Conservation (phyloP, 257 asterid genomes). For the Salvia splendens region DNA sequence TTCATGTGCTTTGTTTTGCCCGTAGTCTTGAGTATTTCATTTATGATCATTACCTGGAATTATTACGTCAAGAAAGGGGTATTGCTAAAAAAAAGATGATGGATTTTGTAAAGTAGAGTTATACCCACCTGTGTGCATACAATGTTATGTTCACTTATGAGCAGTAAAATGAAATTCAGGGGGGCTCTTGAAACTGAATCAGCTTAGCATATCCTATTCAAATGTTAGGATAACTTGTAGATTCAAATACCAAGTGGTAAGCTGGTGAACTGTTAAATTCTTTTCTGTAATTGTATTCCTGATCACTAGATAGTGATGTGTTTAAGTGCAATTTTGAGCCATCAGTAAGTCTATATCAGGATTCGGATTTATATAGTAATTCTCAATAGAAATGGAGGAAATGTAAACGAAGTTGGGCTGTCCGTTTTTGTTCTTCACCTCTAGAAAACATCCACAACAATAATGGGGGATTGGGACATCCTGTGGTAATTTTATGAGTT, state of each 20-base stretch:
- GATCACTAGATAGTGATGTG: background rate
- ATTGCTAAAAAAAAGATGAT: background rate
- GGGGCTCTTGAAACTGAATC: background rate
- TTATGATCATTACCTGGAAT: background rate
- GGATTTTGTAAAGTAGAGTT: background rate
- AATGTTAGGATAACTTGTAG: background rate
- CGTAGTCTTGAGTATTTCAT: background rate
- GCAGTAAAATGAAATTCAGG: background rate
- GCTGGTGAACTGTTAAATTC: background rate
- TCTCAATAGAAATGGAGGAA: slow-evolving; percentile 3
- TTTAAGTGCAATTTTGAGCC: background rate
- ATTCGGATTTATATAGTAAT: too few species aligned
- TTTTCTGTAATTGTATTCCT: background rate
- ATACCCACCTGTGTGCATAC: background rate
- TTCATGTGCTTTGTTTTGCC: too few species aligned
- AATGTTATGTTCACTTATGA: background rate
- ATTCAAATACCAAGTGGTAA: slow-evolving; percentile 1
- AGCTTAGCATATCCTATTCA: background rate
- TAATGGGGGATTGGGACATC: background rate
- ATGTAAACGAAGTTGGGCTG: background rate
- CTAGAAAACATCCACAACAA: background rate
- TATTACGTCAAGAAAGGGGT: background rate
- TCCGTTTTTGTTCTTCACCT: slow-evolving; percentile 13
- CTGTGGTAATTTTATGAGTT: background rate
- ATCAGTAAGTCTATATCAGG: too few species aligned